Percentiles rank a stretch among this genome's conserved stretches.
phyloP scores from a whole-genome alignment of 2,329 filamentous ascomycete species.

The Aspergillus persii region DNA sequence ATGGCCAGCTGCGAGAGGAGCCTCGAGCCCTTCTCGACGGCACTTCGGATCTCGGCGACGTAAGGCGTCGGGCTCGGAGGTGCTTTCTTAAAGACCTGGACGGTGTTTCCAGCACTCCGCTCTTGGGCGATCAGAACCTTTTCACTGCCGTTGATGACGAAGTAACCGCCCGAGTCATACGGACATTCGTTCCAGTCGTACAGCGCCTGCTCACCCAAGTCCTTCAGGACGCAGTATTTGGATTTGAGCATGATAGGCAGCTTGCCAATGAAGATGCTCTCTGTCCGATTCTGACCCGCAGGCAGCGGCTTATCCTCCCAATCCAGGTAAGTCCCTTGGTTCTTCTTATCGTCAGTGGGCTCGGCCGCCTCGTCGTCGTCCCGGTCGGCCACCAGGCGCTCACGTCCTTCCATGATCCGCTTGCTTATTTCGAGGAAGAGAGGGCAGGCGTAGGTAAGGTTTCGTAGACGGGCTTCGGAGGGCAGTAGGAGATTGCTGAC shows the following conservation, averaged over 20 bases:
- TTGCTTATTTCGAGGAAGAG: constrained; percentile 87
- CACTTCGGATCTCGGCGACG: constrained; percentile 92
- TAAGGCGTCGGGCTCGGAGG: constrained; percentile 88
- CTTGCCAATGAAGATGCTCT: constrained; percentile 88
- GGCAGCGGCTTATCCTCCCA: constrained; percentile 47
- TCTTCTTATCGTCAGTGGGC: constrained; percentile 50
- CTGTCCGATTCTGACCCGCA: constrained; percentile 58
- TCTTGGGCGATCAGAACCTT: constrained; percentile 98
- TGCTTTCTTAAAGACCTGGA: constrained; percentile 98
- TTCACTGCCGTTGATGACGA: constrained; percentile 98
- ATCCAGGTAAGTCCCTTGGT: constrained; percentile 42
- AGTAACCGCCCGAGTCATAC: constrained; percentile 97
- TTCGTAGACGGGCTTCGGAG: constrained; percentile 92
- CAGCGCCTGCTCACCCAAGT: constrained; percentile 78
- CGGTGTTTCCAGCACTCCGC: constrained; percentile 95
- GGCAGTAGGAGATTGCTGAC: constrained; percentile 81
- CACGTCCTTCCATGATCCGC: constrained; percentile 77
- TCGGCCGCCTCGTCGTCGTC: constrained; percentile 55
- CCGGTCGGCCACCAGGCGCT: constrained; percentile 70
- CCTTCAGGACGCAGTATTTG: constrained; percentile 85
- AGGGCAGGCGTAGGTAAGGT: constrained; percentile 90
- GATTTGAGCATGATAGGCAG: constrained; percentile 98
- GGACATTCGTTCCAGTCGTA: constrained; percentile 95
- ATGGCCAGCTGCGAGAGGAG: constrained; percentile 90
- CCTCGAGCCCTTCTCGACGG: constrained; percentile 91